Conservation (phyloP, 768 basidiomycete genomes). For the Psilocybe cyanescens region DNA sequence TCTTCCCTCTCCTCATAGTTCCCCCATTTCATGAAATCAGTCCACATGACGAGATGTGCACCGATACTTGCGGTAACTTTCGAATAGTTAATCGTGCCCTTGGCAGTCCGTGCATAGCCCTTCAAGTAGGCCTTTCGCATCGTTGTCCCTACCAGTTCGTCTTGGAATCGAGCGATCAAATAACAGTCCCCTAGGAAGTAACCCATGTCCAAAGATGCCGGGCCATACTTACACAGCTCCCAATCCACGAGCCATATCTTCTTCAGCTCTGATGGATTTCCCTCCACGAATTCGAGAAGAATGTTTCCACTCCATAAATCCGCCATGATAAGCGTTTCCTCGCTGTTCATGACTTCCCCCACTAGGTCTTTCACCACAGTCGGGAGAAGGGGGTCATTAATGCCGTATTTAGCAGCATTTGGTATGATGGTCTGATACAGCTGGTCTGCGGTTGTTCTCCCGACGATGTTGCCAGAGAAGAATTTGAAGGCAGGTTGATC, state of each 20-base stretch:
- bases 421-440: constrained; percentile 4
- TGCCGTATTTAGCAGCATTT: not conserved
- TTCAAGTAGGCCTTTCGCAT: not conserved
- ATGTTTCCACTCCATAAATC: constrained; percentile 9
- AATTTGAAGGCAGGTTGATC: not conserved
- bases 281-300: not conserved
- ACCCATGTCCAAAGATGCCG: constrained; percentile 7
- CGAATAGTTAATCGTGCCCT: not conserved
- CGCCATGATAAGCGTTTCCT: constrained; percentile 7
- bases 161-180: constrained; percentile 1
- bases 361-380: not conserved
- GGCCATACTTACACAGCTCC: constrained; percentile 8
- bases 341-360: not conserved
- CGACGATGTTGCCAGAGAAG: not conserved
- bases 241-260: constrained; percentile 5
- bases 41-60: constrained; percentile 10
- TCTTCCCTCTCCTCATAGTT: constrained; percentile 2
- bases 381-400: not conserved
- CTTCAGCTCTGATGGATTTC: not conserved
- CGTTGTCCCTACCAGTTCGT: not conserved
- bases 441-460: not conserved
- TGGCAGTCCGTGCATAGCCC: not conserved
- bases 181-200: constrained; percentile 8
- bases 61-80: not conserved
- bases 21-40: constrained; percentile 8